Percentiles rank a stretch among this genome's conserved stretches.
phyloP scores from a whole-genome alignment of 345 rosid genomes.

The Pelargonium nanum region DNA sequence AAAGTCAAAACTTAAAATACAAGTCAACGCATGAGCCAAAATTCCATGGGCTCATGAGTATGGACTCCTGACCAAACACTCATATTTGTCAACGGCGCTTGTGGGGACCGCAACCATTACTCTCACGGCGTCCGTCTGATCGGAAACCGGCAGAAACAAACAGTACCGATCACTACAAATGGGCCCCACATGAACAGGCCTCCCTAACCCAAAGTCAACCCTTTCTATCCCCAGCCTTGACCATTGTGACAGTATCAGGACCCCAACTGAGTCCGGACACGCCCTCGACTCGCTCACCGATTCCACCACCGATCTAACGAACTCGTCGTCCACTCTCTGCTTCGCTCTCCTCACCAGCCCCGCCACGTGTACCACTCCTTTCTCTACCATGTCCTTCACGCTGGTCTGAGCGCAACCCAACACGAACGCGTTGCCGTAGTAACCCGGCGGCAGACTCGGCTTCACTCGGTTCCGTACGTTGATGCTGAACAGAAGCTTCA shows the following conservation, averaged over 20 bases:
- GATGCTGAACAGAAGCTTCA: conserved; percentile 67
- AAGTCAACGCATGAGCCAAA: conserved; percentile 3
- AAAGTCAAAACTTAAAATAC: neutral
- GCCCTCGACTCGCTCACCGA: conserved; percentile 42
- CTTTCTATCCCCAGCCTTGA: conserved; percentile 71
- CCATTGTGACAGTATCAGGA: conserved; percentile 75
- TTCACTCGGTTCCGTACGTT: conserved; percentile 56
- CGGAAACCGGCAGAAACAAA: conserved; percentile 50
- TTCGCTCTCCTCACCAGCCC: conserved; percentile 59
- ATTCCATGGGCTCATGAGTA: conserved; percentile 19
- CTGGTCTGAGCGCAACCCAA: conserved; percentile 60
- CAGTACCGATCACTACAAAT: conserved; percentile 68
- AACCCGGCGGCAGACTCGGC: conserved; percentile 62
- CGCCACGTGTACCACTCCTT: conserved; percentile 44
- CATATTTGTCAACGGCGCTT: conserved; percentile 44
- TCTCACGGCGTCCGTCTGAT: conserved; percentile 48
- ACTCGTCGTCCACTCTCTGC: conserved; percentile 42
- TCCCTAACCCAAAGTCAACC: conserved; percentile 73
- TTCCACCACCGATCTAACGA: conserved; percentile 47
- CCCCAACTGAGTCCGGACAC: conserved; percentile 64
- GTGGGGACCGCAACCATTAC: conserved; percentile 74
- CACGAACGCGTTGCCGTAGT: conserved; percentile 79
- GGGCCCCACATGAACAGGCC: conserved; percentile 60
- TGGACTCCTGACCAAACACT: conserved; percentile 38
- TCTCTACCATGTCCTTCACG: conserved; percentile 47